Percentiles rank a stretch among this genome's conserved stretches.
Evolutionary conservation across 148 eudicot genomes (phyloP).

Genomic region (Amaranthus palmeri): DNA sequence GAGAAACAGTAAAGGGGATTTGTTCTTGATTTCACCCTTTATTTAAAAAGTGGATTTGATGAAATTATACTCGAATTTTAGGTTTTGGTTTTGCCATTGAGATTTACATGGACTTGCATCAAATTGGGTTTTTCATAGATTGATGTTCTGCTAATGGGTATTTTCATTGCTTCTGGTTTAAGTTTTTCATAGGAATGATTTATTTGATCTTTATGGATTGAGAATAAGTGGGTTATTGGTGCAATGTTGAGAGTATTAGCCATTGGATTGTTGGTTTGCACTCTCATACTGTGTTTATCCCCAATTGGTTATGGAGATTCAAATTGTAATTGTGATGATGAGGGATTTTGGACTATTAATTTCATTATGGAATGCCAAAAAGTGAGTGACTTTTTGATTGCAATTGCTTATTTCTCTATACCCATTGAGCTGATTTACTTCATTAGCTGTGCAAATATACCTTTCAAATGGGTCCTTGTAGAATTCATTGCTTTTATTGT

Average conservation of each 20-base stretch:
- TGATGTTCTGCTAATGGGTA: too few relatives aligned
- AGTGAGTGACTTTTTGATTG: slow-evolving; percentile 81
- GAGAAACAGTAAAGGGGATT: too few relatives aligned
- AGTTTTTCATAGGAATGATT: too few relatives aligned
- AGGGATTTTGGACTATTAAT: slow-evolving; percentile 66
- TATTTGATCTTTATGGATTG: slow-evolving; percentile 9
- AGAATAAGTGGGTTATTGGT: slow-evolving; percentile 1
- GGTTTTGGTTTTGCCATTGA: too few relatives aligned
- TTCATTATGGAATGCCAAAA: slow-evolving; percentile 61
- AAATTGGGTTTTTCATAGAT: too few relatives aligned
- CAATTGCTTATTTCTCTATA: slow-evolving; percentile 84
- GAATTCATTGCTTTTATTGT: slow-evolving; percentile 87
- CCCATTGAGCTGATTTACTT: slow-evolving; percentile 87
- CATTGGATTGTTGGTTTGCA: slow-evolving; percentile 31
- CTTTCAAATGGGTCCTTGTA: slow-evolving; percentile 87
- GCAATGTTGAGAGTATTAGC: slow-evolving; percentile 53
- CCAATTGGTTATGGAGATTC: slow-evolving; percentile 36
- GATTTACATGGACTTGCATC: too few relatives aligned
- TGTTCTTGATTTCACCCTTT: too few relatives aligned
- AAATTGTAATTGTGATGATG: slow-evolving; percentile 67
- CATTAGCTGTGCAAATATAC: slow-evolving; percentile 78
- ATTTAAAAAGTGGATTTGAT: too few relatives aligned
- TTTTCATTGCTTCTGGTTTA: too few relatives aligned
- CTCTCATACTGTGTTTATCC: slow-evolving; percentile 33
- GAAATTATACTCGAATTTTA: too few relatives aligned